Percentiles rank a stretch among this genome's conserved stretches.
These are phyloP conservation scores for Graphilbum fragrans DNA, from an alignment of 2,329 filamentous ascomycete species.

Conservation along the genomic window DNA sequence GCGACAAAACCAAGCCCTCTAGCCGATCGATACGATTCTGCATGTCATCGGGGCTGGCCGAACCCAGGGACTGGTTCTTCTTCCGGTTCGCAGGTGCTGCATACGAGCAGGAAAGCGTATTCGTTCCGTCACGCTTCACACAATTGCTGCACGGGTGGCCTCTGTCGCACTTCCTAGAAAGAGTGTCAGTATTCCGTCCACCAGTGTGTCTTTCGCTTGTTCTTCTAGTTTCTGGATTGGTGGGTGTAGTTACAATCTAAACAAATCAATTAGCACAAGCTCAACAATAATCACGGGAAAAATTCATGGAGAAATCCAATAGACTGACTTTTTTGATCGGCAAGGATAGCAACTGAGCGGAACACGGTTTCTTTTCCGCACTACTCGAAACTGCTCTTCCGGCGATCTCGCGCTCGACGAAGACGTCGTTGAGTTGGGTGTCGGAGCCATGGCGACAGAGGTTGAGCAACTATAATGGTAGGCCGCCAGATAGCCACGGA, in stretches of 20 bases:
- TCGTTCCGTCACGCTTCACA: slow-evolving; percentile 75
- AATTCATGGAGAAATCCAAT: too few relatives aligned
- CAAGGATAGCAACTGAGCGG: slow-evolving; percentile 88
- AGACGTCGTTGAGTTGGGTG: slow-evolving; percentile 66
- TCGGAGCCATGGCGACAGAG: slow-evolving; percentile 51
- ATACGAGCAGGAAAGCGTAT: slow-evolving; percentile 74
- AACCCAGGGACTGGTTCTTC: slow-evolving; percentile 54
- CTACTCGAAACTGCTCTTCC: slow-evolving; percentile 74
- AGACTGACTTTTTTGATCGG: slow-evolving; percentile 72
- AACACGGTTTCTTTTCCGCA: slow-evolving; percentile 83
- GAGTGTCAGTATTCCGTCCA: slow-evolving; percentile 1
- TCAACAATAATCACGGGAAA: too few relatives aligned
- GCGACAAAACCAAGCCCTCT: slow-evolving; percentile 78
- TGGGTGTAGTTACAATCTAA: slow-evolving; percentile 8
- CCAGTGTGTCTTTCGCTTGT: too few relatives aligned
- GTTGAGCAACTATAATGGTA: not conserved
- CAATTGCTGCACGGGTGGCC: slow-evolving; percentile 89
- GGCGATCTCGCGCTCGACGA: slow-evolving; percentile 69
- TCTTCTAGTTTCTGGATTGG: not conserved
- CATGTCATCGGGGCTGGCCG: slow-evolving; percentile 78
- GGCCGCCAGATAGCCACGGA: too few relatives aligned
- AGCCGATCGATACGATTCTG: slow-evolving; percentile 94
- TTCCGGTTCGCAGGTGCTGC: slow-evolving; percentile 59
- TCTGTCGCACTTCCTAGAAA: slow-evolving; percentile 86
- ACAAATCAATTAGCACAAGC: too few relatives aligned